Conservation (phyloP, 108 stramenopile species). For the Cylindrotheca fusiformis region DNA sequence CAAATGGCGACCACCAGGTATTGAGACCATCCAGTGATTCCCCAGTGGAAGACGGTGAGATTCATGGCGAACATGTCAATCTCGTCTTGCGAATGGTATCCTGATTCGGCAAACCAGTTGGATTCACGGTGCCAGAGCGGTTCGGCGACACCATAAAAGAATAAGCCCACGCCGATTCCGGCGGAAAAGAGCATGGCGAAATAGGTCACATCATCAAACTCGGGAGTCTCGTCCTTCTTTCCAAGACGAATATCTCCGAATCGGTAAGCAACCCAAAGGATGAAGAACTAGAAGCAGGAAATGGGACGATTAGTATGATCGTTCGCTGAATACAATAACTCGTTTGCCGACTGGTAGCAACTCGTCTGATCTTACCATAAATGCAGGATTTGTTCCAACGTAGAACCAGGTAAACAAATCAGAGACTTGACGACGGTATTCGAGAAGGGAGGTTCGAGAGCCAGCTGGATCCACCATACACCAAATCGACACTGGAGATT, state of each 20-base stretch:
- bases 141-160: slow-evolving; percentile 36
- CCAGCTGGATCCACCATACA: slow-evolving; percentile 36
- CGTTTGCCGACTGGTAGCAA: neutral
- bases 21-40: slow-evolving; percentile 54
- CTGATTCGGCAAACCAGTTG: slow-evolving; percentile 32
- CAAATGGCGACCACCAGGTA: slow-evolving; percentile 49
- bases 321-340: neutral
- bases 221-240: slow-evolving; percentile 35
- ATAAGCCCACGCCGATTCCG: slow-evolving; percentile 53
- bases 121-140: slow-evolving; percentile 47
- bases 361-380: slow-evolving; percentile 12
- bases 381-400: slow-evolving; percentile 30
- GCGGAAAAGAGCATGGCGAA: slow-evolving; percentile 66
- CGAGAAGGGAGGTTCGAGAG: slow-evolving; percentile 11
- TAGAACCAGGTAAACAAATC: slow-evolving; percentile 50
- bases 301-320: neutral
- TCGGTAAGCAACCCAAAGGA: slow-evolving; percentile 39
- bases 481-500: slow-evolving; percentile 10
- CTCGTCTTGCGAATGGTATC: slow-evolving; percentile 50
- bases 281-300: slow-evolving; percentile 32
- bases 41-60: slow-evolving; percentile 64
- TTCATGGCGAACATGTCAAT: slow-evolving; percentile 52
- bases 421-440: slow-evolving; percentile 10
- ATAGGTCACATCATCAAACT: slow-evolving; percentile 48
- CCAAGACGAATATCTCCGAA: slow-evolving; percentile 57